Percentiles rank a stretch among this genome's conserved stretches.
phyloP scores from a whole-genome alignment of 2,329 filamentous ascomycete species.

The Pseudohalonectria lignicola region DNA sequence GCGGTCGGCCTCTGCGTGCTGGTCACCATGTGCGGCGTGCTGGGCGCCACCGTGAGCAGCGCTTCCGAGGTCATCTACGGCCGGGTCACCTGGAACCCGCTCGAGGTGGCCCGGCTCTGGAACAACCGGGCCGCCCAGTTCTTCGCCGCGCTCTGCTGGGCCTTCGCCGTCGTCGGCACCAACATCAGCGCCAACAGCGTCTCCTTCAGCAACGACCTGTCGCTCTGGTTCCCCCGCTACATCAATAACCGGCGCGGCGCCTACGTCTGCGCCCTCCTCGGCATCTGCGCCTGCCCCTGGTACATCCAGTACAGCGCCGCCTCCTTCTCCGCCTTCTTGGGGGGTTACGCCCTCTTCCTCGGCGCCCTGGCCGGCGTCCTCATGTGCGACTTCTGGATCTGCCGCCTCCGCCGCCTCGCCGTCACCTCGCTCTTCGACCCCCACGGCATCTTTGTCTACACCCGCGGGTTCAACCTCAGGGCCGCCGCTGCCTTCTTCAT shows the following conservation, averaged over 20 bases:
- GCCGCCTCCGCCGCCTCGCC: constrained; percentile 20
- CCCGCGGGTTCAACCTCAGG: background rate
- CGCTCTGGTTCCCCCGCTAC: constrained; percentile 17
- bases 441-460: constrained; percentile 21
- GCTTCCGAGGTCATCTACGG: constrained; percentile 32
- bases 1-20: constrained; percentile 35
- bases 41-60: too few species aligned
- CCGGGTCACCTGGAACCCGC: constrained; percentile 35
- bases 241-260: constrained; percentile 20
- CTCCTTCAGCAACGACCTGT: constrained; percentile 15
- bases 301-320: constrained; percentile 18
- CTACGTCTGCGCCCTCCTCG: constrained; percentile 17
- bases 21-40: too few species aligned
- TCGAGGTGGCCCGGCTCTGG: constrained; percentile 31
- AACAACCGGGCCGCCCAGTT: constrained; percentile 19
- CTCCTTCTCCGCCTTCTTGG: constrained; percentile 5
- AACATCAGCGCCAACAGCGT: constrained; percentile 15
- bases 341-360: constrained; percentile 8
- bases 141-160: constrained; percentile 14
- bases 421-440: constrained; percentile 24
- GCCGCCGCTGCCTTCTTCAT: too few species aligned
- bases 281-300: constrained; percentile 23
- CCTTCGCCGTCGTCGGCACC: constrained; percentile 25
- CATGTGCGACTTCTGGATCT: constrained; percentile 24
- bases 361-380: constrained; percentile 18